Conservation (phyloP, 192 early-diverging fungal species). For the Podochytrium sp. region DNA sequence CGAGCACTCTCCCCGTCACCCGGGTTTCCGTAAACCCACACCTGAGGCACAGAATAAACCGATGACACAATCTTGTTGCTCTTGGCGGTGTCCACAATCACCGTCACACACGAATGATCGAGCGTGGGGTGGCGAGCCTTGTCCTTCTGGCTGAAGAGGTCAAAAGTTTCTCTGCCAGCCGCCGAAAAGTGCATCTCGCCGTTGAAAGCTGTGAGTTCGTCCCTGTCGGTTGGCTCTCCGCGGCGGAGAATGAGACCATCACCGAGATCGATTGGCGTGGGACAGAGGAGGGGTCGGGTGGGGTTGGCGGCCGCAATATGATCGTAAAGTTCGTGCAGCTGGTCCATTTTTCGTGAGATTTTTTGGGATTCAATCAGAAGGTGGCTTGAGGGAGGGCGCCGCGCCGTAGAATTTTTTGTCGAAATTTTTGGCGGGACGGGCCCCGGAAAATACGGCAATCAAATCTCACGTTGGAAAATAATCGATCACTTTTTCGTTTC, state of each 20-base stretch:
- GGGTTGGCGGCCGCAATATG: conserved; percentile 4
- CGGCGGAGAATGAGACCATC: conserved; percentile 19
- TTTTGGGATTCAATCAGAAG: neutral
- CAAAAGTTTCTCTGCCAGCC: neutral
- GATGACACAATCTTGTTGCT: conserved; percentile 16
- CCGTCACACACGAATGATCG: conserved; percentile 21
- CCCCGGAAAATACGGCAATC: neutral
- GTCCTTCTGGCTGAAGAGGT: neutral
- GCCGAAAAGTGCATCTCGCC: conserved; percentile 15
- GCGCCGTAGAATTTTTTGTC: neutral
- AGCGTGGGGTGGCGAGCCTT: conserved; percentile 7
- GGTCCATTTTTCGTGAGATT: neutral
- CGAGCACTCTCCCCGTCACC: neutral
- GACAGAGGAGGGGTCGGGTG: conserved; percentile 25
- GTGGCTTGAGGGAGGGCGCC: neutral
- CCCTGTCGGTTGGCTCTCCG: conserved; percentile 5
- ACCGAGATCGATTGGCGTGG: conserved; percentile 12
- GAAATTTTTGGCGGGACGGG: neutral
- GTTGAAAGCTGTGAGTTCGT: conserved; percentile 26
- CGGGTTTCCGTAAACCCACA: conserved; percentile 13
- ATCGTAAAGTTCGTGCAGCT: neutral
- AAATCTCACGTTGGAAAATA: neutral
- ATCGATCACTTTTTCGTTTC: neutral
- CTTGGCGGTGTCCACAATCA: conserved; percentile 30
- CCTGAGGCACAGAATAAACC: conserved; percentile 23